phyloP scores from a whole-genome alignment of 345 rosid species.

The Aquilaria yunnanensis region DNA sequence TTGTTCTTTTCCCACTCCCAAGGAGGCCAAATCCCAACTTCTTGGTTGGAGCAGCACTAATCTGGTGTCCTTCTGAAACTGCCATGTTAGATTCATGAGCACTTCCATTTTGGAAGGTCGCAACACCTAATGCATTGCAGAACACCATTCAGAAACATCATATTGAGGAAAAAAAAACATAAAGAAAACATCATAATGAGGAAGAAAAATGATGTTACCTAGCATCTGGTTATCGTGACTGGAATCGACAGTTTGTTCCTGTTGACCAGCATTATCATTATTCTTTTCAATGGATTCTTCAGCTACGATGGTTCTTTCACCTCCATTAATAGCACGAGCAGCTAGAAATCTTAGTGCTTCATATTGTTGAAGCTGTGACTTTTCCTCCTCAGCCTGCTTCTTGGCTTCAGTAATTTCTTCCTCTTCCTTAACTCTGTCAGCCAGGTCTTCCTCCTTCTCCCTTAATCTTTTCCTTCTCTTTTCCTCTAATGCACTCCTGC shows the following conservation, averaged over 20 bases:
- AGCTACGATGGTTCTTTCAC: constrained; percentile 21
- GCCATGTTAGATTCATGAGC: constrained; percentile 40
- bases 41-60: constrained; percentile 51
- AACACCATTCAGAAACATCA: constrained; percentile 2
- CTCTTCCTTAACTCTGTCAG: constrained; percentile 70
- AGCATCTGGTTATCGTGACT: constrained; percentile 22
- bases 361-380: constrained; percentile 39
- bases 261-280: constrained; percentile 33
- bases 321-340: constrained; percentile 39
- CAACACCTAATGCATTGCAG: constrained; percentile 31
- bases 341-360: constrained; percentile 53
- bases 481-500: constrained; percentile 65
- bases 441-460: constrained; percentile 84
- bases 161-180: not conserved
- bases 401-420: constrained; percentile 81
- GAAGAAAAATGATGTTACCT: constrained; percentile 14
- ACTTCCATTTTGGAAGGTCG: constrained; percentile 46
- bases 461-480: constrained; percentile 62
- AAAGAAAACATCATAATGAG: not conserved
- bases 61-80: constrained; percentile 44
- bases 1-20: constrained; percentile 84
- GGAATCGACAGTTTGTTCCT: constrained; percentile 18
- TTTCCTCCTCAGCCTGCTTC: constrained; percentile 78
- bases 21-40: constrained; percentile 95
- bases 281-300: constrained; percentile 33